These are phyloP conservation scores for Saturnispora hagleri DNA, from an alignment of 805 yeast genomes.

Conservation along the genomic window DNA sequence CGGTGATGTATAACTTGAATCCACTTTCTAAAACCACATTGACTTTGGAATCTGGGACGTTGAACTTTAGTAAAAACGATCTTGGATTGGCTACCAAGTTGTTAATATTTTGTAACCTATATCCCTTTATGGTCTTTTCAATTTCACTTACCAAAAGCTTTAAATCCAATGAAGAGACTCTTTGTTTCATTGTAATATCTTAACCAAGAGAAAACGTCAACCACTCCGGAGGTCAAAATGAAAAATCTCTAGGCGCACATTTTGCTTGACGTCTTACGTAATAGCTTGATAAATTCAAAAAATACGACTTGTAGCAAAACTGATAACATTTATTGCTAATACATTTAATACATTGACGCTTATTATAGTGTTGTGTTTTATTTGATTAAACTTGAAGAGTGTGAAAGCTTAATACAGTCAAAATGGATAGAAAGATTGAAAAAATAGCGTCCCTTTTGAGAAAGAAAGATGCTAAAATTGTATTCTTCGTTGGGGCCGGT, in stretches of 20 bases:
- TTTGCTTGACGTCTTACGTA: not conserved
- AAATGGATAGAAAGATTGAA: constrained; percentile 20
- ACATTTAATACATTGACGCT: not conserved
- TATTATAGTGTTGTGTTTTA: not conserved
- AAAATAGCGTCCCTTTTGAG: constrained; percentile 18
- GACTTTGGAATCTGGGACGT: constrained; percentile 73
- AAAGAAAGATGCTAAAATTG: constrained; percentile 32
- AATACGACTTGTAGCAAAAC: not conserved
- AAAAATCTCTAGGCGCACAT: not conserved
- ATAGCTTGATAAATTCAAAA: not conserved
- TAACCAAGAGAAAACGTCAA: not conserved
- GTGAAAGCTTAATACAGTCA: not conserved
- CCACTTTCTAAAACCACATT: constrained; percentile 80
- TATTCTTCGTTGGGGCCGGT: constrained; percentile 86
- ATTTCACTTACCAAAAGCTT: constrained; percentile 64
- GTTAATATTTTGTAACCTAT: constrained; percentile 77
- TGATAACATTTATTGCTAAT: not conserved
- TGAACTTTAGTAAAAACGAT: constrained; percentile 71
- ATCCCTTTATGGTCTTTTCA: constrained; percentile 43
- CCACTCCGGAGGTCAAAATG: not conserved
- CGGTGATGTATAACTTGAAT: constrained; percentile 66
- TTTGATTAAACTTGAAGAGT: too few relatives aligned
- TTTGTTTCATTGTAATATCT: constrained; percentile 46
- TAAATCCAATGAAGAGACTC: constrained; percentile 78
- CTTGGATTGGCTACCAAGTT: constrained; percentile 63